A percentile compares a stretch with the other conserved stretches of the same genome.
Conservation (phyloP, 176 grass and related monocot species). For the Oryza australiensis region DNA sequence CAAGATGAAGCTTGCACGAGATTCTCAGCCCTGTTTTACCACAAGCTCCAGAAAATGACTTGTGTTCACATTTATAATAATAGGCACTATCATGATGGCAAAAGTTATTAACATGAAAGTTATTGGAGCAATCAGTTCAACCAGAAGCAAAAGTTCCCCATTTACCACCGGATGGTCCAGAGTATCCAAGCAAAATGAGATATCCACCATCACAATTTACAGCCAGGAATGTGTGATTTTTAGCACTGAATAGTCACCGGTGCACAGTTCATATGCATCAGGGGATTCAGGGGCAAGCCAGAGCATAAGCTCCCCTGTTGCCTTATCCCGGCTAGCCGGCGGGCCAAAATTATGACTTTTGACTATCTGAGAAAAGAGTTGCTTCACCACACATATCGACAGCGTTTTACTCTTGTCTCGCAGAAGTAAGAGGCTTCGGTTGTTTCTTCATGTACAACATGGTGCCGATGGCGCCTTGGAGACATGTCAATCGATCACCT, state of each 20-base stretch:
- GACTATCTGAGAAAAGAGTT: slow-evolving; percentile 11
- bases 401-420: neutral
- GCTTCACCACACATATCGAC: neutral
- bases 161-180: neutral
- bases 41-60: neutral
- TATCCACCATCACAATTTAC: slow-evolving; percentile 23
- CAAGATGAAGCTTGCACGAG: neutral
- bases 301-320: neutral
- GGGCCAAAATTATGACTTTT: neutral
- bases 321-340: neutral
- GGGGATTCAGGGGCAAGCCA: neutral
- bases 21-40: neutral
- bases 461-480: neutral
- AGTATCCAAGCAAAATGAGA: neutral
- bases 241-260: neutral
- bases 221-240: neutral
- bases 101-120: neutral
- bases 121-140: slow-evolving; percentile 3
- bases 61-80: neutral
- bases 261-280: neutral
- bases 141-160: neutral
- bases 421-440: neutral
- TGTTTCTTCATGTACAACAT: slow-evolving; percentile 50
- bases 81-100: neutral
- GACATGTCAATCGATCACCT: slow-evolving; percentile 34